These are phyloP conservation scores for Eucalyptus globulus DNA, from an alignment of 345 rosid genomes.

Conservation along the genomic window DNA sequence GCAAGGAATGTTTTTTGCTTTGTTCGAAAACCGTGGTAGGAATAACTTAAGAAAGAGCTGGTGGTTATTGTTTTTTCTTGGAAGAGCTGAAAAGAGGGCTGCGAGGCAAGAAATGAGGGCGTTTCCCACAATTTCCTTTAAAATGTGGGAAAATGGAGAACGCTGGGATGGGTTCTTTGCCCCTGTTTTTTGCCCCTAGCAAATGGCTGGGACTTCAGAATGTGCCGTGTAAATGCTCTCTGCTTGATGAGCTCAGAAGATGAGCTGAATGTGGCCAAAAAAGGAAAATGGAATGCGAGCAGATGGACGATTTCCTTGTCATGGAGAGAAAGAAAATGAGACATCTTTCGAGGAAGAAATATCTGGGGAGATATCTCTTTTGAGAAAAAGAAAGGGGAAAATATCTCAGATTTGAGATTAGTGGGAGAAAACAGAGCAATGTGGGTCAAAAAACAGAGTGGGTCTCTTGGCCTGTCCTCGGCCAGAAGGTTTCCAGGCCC, in stretches of 20 bases:
- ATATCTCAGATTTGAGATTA: not conserved
- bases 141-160: not conserved
- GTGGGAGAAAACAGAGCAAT: not conserved
- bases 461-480: not conserved
- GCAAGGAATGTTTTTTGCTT: not conserved
- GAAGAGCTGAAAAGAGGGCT: not conserved
- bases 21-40: not conserved
- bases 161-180: not conserved
- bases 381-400: not conserved
- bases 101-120: not conserved
- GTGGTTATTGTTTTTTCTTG: not conserved
- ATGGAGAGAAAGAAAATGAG: accelerated
- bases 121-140: not conserved
- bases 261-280: not conserved
- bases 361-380: not conserved
- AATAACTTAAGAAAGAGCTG: not conserved
- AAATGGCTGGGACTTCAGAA: not conserved
- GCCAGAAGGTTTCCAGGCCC: not conserved
- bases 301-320: not conserved
- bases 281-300: not conserved
- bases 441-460: not conserved
- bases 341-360: not conserved
- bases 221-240: not conserved
- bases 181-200: not conserved
- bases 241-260: not conserved